Conservation (phyloP, 129 eudicot genomes). For the Flaveria brownii region DNA sequence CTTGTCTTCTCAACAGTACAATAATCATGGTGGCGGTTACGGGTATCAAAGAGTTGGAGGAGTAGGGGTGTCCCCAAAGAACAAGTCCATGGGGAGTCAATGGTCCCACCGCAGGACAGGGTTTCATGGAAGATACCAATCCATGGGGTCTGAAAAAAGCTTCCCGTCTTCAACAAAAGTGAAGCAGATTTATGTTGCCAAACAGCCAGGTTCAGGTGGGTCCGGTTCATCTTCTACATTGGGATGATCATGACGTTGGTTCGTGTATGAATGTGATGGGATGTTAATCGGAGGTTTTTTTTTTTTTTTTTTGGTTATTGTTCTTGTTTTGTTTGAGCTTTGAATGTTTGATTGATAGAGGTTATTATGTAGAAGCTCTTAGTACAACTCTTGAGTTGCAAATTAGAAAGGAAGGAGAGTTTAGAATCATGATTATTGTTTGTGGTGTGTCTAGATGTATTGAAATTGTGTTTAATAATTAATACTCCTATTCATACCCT, state of each 20-base stretch:
- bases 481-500: no score
- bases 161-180: constrained; percentile 58
- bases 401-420: no score
- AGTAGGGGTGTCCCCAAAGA: constrained; percentile 57
- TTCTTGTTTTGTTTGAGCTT: constrained; percentile 10
- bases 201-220: constrained; percentile 63
- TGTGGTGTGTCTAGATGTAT: no score
- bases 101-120: constrained; percentile 78
- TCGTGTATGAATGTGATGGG: constrained; percentile 4
- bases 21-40: constrained; percentile 45
- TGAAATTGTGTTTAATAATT: no score
- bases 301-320: neutral
- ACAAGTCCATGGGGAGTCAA: constrained; percentile 49
- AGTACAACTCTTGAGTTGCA: constrained; percentile 10
- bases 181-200: constrained; percentile 90
- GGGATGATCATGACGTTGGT: constrained; percentile 23
- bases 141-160: constrained; percentile 53
- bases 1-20: constrained; percentile 46
- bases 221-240: constrained; percentile 36
- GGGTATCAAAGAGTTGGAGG: constrained; percentile 64
- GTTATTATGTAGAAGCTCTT: constrained; percentile 17
- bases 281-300: constrained; percentile 4
- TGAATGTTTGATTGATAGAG: constrained; percentile 30
- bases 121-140: constrained; percentile 72
- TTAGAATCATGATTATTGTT: no score